Base-by-base conservation (phyloP, 2,329 filamentous ascomycete genomes). In the Epichloe gansuensis region DNA sequence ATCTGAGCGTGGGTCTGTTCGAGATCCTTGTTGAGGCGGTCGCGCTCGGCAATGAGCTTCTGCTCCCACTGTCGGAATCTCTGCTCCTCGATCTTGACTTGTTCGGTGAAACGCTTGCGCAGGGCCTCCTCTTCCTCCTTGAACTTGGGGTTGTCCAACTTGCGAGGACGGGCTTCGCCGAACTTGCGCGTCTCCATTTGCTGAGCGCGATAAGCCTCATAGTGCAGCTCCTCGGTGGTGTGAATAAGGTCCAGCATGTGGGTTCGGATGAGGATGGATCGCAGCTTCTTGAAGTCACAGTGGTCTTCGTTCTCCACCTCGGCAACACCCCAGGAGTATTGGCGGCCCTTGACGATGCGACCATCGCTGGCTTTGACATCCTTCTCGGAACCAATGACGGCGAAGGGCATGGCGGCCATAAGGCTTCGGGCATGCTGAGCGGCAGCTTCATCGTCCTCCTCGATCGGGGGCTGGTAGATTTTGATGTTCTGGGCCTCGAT, bases 121-220 rank as follows among this genome's bases (percentile, higher is more conserved):
- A 98, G 83, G 57, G 88, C 88, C 80, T 98, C 93, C 70, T 98
- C 93, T 74, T 98, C 93, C 72, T 98, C 93, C 83, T 98, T 98
- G 82, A 97, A 98, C 80, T 98, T 98, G 75, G 93, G 93, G 80
- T 98, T 98, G 77, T 98, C 93, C 64, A 98, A 80, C 82, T 98
- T 98, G 73, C 91, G 82, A 62, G 93, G 93, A 61, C 91, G 85
- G 55, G 91, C 91, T 77, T 98, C 94, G 73, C 93, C 93, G 63
- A 98, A 97, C 76, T 98, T 98, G 75, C 93, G 84, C 49, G 93
- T 98, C 80, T 98, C 93, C 93, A 98, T 98, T 75, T 98, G 94
- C 73, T 95, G 89, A 52, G 93, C 93, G 64, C 93, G 91, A 80
- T 98, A 98, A 56, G 89, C 91, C 75, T 98, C 93, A 77, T 98